Base-by-base conservation (phyloP, 2,329 filamentous ascomycete genomes). In the Cladosporium colombiae region DNA sequence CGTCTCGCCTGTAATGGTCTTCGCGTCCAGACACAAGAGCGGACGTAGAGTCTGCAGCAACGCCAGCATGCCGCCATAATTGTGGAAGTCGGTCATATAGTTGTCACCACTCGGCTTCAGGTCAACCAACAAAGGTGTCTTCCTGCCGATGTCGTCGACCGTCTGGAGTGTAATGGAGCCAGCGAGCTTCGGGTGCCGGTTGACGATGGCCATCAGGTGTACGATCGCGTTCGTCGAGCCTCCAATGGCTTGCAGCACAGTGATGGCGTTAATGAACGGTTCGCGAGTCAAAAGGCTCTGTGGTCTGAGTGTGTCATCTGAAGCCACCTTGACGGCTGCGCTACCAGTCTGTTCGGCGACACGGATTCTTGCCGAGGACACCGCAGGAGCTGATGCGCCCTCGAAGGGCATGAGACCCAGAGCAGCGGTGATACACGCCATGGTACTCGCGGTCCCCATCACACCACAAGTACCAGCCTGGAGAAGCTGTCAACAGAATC, bases 391-490 rank as follows among this genome's bases (percentile, higher is more conserved):
- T 31, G 82, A 81, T 3, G 84, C 84, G 25, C 83, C 83, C 57
- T 79, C 76, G 3, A 85, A 75, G 1, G 83, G 82, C 78, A 85
- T 85, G 73, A 86, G 74, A 3, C 84, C 84, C 3, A 86, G 74
- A 0, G 79, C 84, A 37, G 80, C 83, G 5, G 80, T 81, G 16
- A 86, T 74, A 68, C 84, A 86, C 7, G 83, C 84, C 81, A 86
- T 86, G 1, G 84, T 86, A 64, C 82, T 84, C 2, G 84, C 84
- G 14, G 84, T 86, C 13, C 83, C 84, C 84, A 85, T 85, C 6
- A 85, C 83, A n/a, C 84, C 83, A 69, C 84, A 85, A 3, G 84
- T 85, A 4, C 84, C 84, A 16, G 78, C 59, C 59, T 62, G 29
- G 14, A 13, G 3, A 31, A 21, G 5, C 35, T 13, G 14, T 56